Percentiles rank a stretch among this genome's conserved stretches.
Evolutionary conservation across 2,329 filamentous ascomycete genomes (phyloP).

Genomic region (Coccinonectria pachysandricola): DNA sequence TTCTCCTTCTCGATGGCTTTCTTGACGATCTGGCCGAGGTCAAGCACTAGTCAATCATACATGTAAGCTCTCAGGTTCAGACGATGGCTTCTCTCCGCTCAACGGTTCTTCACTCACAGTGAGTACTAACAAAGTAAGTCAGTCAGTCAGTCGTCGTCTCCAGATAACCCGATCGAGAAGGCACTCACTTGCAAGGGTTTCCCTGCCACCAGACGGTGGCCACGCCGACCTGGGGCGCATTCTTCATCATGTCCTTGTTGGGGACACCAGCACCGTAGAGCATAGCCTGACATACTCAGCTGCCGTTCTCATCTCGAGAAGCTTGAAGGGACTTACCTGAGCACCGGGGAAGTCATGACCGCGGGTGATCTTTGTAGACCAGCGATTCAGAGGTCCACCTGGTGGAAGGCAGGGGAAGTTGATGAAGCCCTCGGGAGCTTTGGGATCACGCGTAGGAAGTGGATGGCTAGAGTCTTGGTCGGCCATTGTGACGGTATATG

Average conservation of each 20-base stretch:
- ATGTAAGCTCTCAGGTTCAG: constrained; percentile 15
- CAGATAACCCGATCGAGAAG: too few species aligned
- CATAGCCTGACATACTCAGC: constrained; percentile 60
- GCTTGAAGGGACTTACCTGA: constrained; percentile 44
- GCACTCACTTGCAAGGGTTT: constrained; percentile 87
- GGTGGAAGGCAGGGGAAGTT: constrained; percentile 42
- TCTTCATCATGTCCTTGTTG: constrained; percentile 76
- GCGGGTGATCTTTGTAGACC: constrained; percentile 71
- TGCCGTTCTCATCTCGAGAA: background rate
- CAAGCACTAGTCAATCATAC: constrained; percentile 56
- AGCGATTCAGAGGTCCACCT: constrained; percentile 62
- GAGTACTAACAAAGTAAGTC: constrained; percentile 22
- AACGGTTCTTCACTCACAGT: constrained; percentile 29
- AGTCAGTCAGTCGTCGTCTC: constrained; percentile 9
- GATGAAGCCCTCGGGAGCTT: constrained; percentile 41
- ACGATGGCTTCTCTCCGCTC: too few species aligned
- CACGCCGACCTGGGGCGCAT: constrained; percentile 79
- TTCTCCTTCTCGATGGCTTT: constrained; percentile 66
- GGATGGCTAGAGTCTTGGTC: constrained; percentile 12
- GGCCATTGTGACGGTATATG: constrained; percentile 14
- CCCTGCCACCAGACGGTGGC: constrained; percentile 96
- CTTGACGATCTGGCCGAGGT: constrained; percentile 82
- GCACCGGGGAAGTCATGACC: constrained; percentile 87
- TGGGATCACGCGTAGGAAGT: constrained; percentile 27
- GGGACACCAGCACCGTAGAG: constrained; percentile 88